Percentiles rank a stretch among this genome's conserved stretches.
Conservation (phyloP, 2,329 filamentous ascomycete genomes). For the Bipolaris zeicola region DNA sequence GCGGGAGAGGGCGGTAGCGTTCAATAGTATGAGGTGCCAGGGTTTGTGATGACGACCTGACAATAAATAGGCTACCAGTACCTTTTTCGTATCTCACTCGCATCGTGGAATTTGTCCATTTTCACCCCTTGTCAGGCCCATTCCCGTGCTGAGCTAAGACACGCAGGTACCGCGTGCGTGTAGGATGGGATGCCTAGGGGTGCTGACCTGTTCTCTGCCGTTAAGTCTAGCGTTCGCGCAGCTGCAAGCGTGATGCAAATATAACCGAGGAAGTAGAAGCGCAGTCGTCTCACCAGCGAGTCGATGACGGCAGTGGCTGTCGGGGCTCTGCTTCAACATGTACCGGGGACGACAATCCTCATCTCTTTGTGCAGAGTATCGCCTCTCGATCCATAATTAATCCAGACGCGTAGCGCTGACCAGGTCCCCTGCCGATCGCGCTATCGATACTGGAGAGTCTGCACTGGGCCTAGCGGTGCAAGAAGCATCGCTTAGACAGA, state of each 20-base stretch:
- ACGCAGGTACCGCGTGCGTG: not conserved
- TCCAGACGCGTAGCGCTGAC: constrained; percentile 5
- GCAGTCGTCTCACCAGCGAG: constrained; percentile 1
- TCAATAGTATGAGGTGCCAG: too few species aligned
- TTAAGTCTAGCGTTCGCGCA: not conserved
- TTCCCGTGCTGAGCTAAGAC: not conserved
- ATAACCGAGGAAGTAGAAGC: not conserved
- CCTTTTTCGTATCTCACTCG: not conserved
- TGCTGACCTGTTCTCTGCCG: not conserved
- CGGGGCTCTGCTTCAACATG: not conserved
- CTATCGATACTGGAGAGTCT: constrained; percentile 16
- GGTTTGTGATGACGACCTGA: not conserved
- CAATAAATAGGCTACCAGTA: not conserved
- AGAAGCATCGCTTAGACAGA: not conserved
- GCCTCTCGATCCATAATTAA: constrained; percentile 3
- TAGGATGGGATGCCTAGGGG: not conserved
- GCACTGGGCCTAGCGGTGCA: not conserved
- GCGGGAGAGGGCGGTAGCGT: not conserved
- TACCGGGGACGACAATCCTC: constrained; percentile 14
- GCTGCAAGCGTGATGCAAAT: not conserved
- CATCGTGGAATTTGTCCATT: not conserved
- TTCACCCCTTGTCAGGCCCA: not conserved
- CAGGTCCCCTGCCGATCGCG: constrained; percentile 30
- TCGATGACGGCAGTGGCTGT: constrained; percentile 4
- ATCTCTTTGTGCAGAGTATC: constrained; percentile 4